These are phyloP conservation scores for Apium graveolens DNA, from an alignment of 129 eudicot genomes.

Conservation along the genomic window DNA sequence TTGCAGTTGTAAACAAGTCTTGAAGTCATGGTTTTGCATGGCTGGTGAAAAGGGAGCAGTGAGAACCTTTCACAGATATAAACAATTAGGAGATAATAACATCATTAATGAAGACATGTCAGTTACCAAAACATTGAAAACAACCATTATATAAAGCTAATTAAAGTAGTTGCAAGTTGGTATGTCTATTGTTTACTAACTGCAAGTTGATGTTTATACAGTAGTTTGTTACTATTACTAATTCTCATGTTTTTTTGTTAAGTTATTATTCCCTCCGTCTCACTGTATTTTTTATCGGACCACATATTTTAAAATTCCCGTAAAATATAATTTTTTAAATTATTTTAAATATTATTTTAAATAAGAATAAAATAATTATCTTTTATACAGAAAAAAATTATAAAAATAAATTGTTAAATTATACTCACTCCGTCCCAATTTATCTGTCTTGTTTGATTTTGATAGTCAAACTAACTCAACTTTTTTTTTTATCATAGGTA, in stretches of 20 bases:
- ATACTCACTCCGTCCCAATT: too few relatives aligned
- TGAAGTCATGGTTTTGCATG: neutral
- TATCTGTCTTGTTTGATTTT: too few relatives aligned
- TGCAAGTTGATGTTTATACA: neutral
- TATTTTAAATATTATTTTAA: too few relatives aligned
- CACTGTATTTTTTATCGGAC: too few relatives aligned
- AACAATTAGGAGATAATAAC: neutral
- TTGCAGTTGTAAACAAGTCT: neutral
- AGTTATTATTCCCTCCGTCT: too few relatives aligned
- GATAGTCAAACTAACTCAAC: too few relatives aligned
- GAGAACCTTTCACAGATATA: neutral
- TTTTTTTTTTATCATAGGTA: too few relatives aligned
- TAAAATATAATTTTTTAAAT: too few relatives aligned
- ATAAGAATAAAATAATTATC: too few relatives aligned
- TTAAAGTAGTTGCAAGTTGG: neutral
- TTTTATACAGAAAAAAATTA: too few relatives aligned
- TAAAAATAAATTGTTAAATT: too few relatives aligned
- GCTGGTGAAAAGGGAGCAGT: conserved; percentile 7
- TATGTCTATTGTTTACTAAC: neutral
- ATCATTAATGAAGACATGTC: neutral
- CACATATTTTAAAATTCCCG: too few relatives aligned
- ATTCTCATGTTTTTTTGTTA: neutral
- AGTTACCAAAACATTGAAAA: neutral
- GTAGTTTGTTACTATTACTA: neutral
- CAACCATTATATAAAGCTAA: neutral